These are phyloP conservation scores for Epichloe elymi DNA, from an alignment of 2,329 filamentous ascomycete species.

Conservation along the genomic window DNA sequence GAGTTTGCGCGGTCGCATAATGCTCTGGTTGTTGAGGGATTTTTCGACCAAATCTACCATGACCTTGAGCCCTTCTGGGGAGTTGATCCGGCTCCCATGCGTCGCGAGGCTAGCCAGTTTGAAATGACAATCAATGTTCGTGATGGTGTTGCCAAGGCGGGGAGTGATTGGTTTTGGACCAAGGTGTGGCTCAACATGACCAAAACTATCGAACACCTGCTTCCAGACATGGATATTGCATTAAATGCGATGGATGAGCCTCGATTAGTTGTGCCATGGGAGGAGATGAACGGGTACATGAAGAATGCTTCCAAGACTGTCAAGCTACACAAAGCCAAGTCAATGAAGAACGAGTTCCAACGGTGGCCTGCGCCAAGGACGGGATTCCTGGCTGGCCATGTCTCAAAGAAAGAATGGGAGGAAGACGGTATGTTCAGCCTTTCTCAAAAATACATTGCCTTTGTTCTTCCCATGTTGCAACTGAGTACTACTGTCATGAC, in stretches of 20 bases:
- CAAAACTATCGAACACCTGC: conserved; percentile 35
- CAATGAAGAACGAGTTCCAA: conserved; percentile 31
- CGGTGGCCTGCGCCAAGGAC: conserved; percentile 26
- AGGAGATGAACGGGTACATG: conserved; percentile 44
- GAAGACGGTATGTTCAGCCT: conserved; percentile 27
- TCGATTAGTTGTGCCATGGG: conserved; percentile 48
- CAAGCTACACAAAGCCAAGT: conserved; percentile 28
- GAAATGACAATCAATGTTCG: conserved; percentile 51
- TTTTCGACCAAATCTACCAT: conserved; percentile 51
- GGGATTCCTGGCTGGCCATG: conserved; percentile 20
- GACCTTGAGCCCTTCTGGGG: conserved; percentile 48
- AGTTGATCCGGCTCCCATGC: conserved; percentile 32
- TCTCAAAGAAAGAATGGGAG: conserved; percentile 35
- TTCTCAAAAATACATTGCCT: not conserved
- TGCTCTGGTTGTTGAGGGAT: conserved; percentile 46
- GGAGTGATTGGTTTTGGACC: conserved; percentile 45
- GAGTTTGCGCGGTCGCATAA: conserved; percentile 37
- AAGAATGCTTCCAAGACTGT: conserved; percentile 35
- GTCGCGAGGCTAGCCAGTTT: conserved; percentile 37
- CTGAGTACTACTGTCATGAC: no score
- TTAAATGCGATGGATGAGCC: conserved; percentile 58
- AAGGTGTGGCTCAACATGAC: conserved; percentile 42
- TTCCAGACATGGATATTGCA: conserved; percentile 56
- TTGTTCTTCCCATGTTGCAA: no score
- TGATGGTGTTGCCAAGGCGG: conserved; percentile 35